Conservation (phyloP, 768 basidiomycete genomes). For the Boletellus emodensis region DNA sequence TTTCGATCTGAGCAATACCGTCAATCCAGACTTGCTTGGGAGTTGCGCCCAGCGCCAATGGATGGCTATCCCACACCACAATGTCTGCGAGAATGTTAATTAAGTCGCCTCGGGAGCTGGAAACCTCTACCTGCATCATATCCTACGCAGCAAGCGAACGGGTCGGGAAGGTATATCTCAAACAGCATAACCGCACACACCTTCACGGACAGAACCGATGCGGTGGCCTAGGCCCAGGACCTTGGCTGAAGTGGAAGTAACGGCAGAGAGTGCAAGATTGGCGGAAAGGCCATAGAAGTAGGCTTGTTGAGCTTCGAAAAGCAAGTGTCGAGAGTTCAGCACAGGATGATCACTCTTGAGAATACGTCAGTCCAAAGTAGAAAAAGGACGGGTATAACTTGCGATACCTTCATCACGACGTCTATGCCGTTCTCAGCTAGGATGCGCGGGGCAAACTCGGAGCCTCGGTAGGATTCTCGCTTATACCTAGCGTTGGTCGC, state of each 20-base stretch:
- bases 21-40: constrained; percentile 84
- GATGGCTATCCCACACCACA: constrained; percentile 76
- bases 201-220: constrained; percentile 57
- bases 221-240: constrained; percentile 73
- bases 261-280: constrained; percentile 62
- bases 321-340: constrained; percentile 50
- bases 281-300: constrained; percentile 68
- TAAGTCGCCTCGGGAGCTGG: background rate
- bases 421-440: constrained; percentile 53
- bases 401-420: constrained; percentile 56
- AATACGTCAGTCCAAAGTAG: constrained; percentile 6
- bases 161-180: background rate
- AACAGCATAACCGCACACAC: constrained; percentile 23
- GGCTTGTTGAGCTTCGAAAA: constrained; percentile 61
- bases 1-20: constrained; percentile 65
- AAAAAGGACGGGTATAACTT: constrained; percentile 20
- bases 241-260: constrained; percentile 68
- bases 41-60: constrained; percentile 71
- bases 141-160: constrained; percentile 33
- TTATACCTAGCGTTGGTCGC: constrained; percentile 71
- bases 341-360: constrained; percentile 52
- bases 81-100: constrained; percentile 42
- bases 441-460: constrained; percentile 61
- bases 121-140: constrained; percentile 58
- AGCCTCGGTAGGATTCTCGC: constrained; percentile 59